Evolutionary conservation across 202 grass and related monocot species (phyloP).

Genomic region (Zoysia matrella): DNA sequence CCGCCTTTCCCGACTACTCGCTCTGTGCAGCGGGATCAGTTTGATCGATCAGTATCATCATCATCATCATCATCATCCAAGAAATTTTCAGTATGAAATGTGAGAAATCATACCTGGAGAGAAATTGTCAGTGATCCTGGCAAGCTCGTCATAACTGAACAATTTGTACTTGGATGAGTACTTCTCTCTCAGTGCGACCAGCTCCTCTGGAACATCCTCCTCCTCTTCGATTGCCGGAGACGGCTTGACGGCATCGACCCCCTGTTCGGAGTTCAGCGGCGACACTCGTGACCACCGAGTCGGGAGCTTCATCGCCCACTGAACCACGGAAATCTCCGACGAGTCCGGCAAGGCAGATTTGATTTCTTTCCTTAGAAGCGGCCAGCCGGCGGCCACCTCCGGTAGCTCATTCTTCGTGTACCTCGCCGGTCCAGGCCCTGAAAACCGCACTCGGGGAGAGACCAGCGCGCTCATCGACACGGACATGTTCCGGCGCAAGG

Average conservation of each 20-base stretch:
- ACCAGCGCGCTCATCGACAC: slow-evolving; percentile 41
- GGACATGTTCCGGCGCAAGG: slow-evolving; percentile 34
- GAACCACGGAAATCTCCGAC: slow-evolving; percentile 62
- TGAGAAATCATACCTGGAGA: slow-evolving; percentile 42
- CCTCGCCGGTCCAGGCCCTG: not conserved
- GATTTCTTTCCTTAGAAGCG: slow-evolving; percentile 53
- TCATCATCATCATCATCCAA: too few relatives aligned
- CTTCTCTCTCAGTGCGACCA: slow-evolving; percentile 58
- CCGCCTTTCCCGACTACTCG: slow-evolving; percentile 82
- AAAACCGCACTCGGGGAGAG: slow-evolving; percentile 1
- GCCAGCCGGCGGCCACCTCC: slow-evolving; percentile 60
- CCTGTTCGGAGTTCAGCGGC: not conserved
- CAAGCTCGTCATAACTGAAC: slow-evolving; percentile 65
- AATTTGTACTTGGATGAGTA: slow-evolving; percentile 63
- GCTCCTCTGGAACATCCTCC: slow-evolving; percentile 40
- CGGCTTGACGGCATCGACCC: not conserved
- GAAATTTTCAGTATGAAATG: not conserved
- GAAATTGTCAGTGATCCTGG: slow-evolving; percentile 69
- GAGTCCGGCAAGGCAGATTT: slow-evolving; percentile 35
- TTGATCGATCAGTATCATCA: not conserved
- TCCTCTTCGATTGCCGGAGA: not conserved
- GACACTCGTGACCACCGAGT: slow-evolving; percentile 43
- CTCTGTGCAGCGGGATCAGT: slow-evolving; percentile 37
- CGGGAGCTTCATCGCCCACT: slow-evolving; percentile 93
- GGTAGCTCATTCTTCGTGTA: slow-evolving; percentile 7